Evolutionary conservation across 192 early-diverging fungal genomes (phyloP), one percentile per base, ranked within the genome.

Genomic region (Cetraspora pellucida): DNA sequence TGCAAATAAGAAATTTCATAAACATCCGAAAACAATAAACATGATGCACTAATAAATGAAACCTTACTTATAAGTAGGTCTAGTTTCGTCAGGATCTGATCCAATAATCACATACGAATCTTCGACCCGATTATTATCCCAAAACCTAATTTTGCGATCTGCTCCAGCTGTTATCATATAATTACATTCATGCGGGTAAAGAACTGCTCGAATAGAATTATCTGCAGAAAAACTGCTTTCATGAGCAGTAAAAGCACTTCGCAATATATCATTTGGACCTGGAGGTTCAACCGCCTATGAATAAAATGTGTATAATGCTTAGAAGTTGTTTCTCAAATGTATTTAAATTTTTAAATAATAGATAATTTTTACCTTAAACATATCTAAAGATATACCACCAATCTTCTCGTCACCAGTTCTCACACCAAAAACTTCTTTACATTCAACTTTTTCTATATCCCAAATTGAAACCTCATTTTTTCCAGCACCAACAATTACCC

Each of bases 81-180:
- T 82, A 10, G 80, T 31, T 45, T 89, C 89, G 28, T 88, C 85
- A 0, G 77, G 46, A 23, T 91, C 90, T 28, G 85, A 78, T 1
- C 92, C 91, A 44, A 87, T 86, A 44, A 97, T 83, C 3, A 96
- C 85, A 79, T 88, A 91, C 3, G 93, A 94, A 19, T 92, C 84
- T 30, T 94, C 93, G 43, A 93, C 79, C 23, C 81, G 79, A 9
- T 81, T 82, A 23, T 85, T 84, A 77, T 95, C 91, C 93, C 95
- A 95, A 73, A 91, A 93, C n/a, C 95, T 83, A 43, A 98, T 81
- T 81, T 95, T 95, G 45, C 93, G 88, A 83, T 97, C 96, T 6
- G 89, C 90, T 7, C 95, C 94, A 0, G 83, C 93, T 1, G 93
- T 89, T 25, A 97, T 81, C 82, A 97, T 88, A 71, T 86, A 92